A percentile compares a stretch with the other conserved stretches of the same genome.
phyloP scores from a whole-genome alignment of 83 land plant genomes.

The Diphasiastrum complanatum region DNA sequence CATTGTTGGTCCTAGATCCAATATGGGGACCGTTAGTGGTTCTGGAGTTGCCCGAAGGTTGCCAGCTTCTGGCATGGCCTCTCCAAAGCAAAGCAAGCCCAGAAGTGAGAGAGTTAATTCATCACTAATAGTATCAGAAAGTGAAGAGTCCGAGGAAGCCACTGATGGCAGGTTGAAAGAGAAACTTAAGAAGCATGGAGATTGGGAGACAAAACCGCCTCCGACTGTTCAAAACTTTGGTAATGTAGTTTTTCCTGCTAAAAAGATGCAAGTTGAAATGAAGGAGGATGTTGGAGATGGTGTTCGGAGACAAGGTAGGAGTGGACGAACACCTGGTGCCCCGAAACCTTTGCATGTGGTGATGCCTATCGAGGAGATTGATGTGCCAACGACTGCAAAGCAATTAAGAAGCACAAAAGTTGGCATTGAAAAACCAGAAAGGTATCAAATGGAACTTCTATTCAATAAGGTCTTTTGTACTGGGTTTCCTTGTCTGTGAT shows the following conservation, averaged over 20 bases:
- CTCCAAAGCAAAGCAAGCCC: conserved; percentile 37
- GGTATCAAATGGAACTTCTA: too few species aligned
- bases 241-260: conserved; percentile 31
- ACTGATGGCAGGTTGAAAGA: conserved; percentile 61
- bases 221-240: conserved; percentile 36
- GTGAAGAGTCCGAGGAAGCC: conserved; percentile 81
- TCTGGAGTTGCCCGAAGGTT: conserved; percentile 37
- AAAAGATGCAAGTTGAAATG: conserved; percentile 39
- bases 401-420: conserved; percentile 56
- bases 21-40: conserved; percentile 33
- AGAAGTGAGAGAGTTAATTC: conserved; percentile 56
- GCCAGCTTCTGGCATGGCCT: conserved; percentile 20
- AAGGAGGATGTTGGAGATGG: conserved; percentile 80
- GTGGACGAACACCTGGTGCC: conserved; percentile 51
- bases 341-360: conserved; percentile 32
- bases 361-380: conserved; percentile 48
- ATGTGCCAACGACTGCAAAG: conserved; percentile 43
- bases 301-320: conserved; percentile 90
- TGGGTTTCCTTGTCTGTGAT: too few species aligned
- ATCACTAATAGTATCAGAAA: conserved; percentile 67
- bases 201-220: conserved; percentile 33
- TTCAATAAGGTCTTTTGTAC: too few species aligned
- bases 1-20: conserved; percentile 45
- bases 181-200: conserved; percentile 39
- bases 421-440: conserved; percentile 58